Evolutionary conservation across 2,329 filamentous ascomycete species (phyloP), one percentile per base, ranked within the genome.

Genomic region (Fusarium sororula): DNA sequence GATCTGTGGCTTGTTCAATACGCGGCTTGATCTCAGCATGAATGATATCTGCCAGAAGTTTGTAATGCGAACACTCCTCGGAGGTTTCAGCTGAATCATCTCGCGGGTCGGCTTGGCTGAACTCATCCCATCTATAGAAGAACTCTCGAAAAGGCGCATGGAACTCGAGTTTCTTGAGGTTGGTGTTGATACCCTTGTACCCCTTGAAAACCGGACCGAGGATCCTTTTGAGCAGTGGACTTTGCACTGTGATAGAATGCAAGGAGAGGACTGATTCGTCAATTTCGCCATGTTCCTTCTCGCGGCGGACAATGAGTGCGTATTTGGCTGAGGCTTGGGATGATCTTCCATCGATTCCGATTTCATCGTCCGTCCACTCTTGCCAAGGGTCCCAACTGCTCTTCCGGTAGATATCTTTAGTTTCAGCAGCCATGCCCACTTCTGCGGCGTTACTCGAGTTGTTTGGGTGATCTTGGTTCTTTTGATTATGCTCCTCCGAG

Each of bases 91-190:
- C 24, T 24, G 24, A 24, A 24, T 24, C 24, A 24, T 24, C 24
- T 24, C 24, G 24, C 24, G 24, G 53, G 7, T 50, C 38, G 12
- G 66, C 66, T n/a, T 42, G 35, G 1, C 32, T 18, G 26, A 70
- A 65, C 6, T 64, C 35, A 1, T 60, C 17, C 68, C 54, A 69
- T 13, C 48, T n/a, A 38, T 64, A 69, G 5, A 65, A 65, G 15
- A 70, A 70, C 15, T 70, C 60, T 22, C 50, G 65, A 9, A 32
- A 69, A 18, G 66, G 68, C 17, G 59, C 65, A 8, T 35, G 37
- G 7, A 69, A 69, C 7, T 59, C 48, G 2, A 65, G 42, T 3
- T 59, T 69, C 48, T 45, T 60, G 18, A 70, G 38, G 15, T 69
- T 70, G 7, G 59, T 65, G n/a, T 70, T 60, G 48, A 60, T 65